A percentile compares a stretch with the other conserved stretches of the same genome.
Evolutionary conservation across 352 stramenopile species (phyloP).

Genomic region (Phytophthora podocarpi): DNA sequence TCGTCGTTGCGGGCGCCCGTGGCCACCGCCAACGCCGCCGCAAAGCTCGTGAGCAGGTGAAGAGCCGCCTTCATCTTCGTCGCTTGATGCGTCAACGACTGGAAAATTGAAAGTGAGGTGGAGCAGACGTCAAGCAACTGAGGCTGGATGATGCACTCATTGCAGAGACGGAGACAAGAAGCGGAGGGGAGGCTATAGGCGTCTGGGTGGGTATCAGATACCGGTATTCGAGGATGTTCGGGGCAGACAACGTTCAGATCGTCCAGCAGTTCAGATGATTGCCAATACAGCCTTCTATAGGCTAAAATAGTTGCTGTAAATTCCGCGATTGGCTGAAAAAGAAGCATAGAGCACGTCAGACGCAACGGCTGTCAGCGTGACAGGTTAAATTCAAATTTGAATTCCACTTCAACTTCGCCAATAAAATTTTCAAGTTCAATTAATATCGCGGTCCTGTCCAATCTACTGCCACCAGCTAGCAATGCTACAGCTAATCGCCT

Average conservation of each 20-base stretch:
- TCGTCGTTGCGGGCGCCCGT: conserved; percentile 42
- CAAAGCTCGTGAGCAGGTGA: conserved; percentile 38
- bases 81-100: not conserved
- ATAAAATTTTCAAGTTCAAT: conserved; percentile 29
- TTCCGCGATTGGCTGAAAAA: too few relatives aligned
- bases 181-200: not conserved
- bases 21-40: conserved; percentile 3
- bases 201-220: not conserved
- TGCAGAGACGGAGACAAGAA: conserved; percentile 18
- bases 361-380: too few relatives aligned
- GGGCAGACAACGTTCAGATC: too few relatives aligned
- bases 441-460: conserved; percentile 4
- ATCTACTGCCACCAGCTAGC: not conserved
- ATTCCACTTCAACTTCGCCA: conserved; percentile 32
- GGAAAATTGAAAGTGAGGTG: conserved; percentile 33
- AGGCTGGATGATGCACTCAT: not conserved
- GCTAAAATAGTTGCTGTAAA: too few relatives aligned
- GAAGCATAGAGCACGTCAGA: too few relatives aligned
- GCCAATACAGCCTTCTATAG: too few relatives aligned
- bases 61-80: conserved; percentile 53
- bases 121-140: not conserved
- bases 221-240: too few relatives aligned
- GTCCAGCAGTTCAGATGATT: too few relatives aligned
- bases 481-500: conserved; percentile 16
- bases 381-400: not conserved